These are phyloP conservation scores for Colletotrichum shisoi DNA, from an alignment of 2,329 filamentous ascomycete genomes.

Conservation along the genomic window DNA sequence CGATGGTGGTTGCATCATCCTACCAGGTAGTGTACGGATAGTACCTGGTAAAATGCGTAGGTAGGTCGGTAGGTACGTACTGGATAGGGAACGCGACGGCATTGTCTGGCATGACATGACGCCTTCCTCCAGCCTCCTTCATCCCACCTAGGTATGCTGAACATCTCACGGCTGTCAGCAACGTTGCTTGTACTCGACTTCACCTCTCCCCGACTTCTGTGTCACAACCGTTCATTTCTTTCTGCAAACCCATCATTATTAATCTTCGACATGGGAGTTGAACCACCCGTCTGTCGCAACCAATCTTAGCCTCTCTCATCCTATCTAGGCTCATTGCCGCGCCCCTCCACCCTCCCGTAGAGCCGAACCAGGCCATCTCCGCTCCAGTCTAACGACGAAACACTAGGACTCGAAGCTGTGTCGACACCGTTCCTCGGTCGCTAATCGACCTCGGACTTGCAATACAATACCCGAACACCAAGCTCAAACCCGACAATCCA, in stretches of 20 bases:
- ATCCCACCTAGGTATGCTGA: conserved; percentile 4
- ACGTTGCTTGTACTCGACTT: background rate
- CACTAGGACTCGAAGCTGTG: conserved; percentile 1
- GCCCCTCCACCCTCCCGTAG: background rate
- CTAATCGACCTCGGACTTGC: background rate
- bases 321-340: conserved; percentile 2
- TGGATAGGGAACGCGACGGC: background rate
- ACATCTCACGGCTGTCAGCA: background rate
- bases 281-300: conserved; percentile 3
- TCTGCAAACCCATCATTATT: background rate
- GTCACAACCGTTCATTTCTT: background rate
- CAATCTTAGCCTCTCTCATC: background rate
- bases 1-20: conserved; percentile 13
- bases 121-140: conserved; percentile 26
- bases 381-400: background rate
- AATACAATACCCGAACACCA: conserved; percentile 10
- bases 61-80: too few species aligned
- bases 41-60: too few species aligned
- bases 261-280: background rate
- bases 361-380: conserved; percentile 5
- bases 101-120: conserved; percentile 26
- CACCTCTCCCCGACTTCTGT: background rate
- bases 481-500: background rate
- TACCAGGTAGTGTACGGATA: too few species aligned
- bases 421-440: background rate